phyloP scores from a whole-genome alignment of 768 basidiomycete species.

The Russula compacta region DNA sequence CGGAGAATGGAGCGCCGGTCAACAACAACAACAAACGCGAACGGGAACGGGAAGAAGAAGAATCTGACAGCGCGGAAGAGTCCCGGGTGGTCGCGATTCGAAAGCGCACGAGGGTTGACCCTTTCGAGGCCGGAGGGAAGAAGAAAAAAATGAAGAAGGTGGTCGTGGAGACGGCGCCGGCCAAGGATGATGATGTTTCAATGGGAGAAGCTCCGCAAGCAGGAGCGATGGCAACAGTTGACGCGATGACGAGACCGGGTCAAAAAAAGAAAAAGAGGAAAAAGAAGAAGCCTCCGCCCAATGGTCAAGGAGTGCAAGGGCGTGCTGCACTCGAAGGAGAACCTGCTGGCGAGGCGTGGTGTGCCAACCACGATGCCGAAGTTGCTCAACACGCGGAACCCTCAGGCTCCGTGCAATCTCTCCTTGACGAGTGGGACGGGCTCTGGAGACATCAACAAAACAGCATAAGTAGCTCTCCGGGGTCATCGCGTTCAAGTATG shows the following conservation, averaged over 20 bases:
- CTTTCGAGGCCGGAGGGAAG: conserved; percentile 35
- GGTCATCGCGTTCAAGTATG: background rate
- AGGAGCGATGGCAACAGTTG: background rate
- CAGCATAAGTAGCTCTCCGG: background rate
- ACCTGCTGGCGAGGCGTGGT: conserved; percentile 5
- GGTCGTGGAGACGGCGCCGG: background rate
- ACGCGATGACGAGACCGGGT: background rate
- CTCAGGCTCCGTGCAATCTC: background rate
- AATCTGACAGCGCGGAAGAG: conserved; percentile 33
- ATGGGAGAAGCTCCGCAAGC: background rate
- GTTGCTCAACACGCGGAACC: background rate
- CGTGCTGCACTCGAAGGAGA: conserved; percentile 8
- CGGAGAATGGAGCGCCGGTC: conserved; percentile 27
- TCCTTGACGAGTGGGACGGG: background rate
- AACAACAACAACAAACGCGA: conserved; percentile 16
- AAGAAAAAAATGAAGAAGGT: conserved; percentile 33
- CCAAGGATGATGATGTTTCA: background rate
- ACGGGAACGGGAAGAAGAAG: conserved; percentile 40
- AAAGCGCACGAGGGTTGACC: conserved; percentile 52
- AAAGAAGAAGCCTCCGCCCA: conserved; percentile 16
- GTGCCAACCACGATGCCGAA: background rate
- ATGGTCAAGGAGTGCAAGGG: background rate
- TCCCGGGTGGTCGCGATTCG: conserved; percentile 42
- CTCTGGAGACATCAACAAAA: background rate
- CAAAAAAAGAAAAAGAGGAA: conserved; percentile 24